Conservation (phyloP, 768 basidiomycete species). For the Podaxis mareebaensis region DNA sequence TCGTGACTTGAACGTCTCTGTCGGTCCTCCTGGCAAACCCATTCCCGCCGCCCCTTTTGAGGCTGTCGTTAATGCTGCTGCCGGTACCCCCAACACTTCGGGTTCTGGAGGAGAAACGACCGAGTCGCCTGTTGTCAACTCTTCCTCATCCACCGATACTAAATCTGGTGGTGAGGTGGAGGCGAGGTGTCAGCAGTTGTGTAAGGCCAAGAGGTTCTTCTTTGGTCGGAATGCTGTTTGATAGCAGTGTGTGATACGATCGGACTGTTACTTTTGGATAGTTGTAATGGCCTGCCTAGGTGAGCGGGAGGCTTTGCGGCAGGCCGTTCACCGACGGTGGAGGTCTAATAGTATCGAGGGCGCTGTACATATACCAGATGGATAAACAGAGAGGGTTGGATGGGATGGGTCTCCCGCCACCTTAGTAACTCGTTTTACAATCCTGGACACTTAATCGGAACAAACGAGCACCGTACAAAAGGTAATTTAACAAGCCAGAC, state of each 20-base stretch:
- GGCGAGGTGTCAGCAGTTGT: slow-evolving; percentile 8
- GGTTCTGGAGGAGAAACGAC: neutral
- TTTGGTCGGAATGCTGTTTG: neutral
- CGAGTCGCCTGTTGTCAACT: neutral
- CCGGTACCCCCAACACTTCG: neutral
- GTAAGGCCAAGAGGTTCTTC: slow-evolving; percentile 12
- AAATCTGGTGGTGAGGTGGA: neutral
- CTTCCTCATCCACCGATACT: neutral
- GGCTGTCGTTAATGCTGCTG: slow-evolving; percentile 17
- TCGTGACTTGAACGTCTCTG: slow-evolving; percentile 40
- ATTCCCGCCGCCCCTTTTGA: slow-evolving; percentile 26
- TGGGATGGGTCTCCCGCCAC: too few species aligned
- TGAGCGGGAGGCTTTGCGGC: too few species aligned
- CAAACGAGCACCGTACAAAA: too few species aligned
- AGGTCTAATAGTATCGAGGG: too few species aligned
- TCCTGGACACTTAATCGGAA: too few species aligned
- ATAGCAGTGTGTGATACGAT: neutral
- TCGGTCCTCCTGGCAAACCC: slow-evolving; percentile 27
- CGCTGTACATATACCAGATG: too few species aligned
- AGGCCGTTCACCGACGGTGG: too few species aligned
- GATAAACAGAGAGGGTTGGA: too few species aligned
- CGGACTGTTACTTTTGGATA: neutral
- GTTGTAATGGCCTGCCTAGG: neutral
- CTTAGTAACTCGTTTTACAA: too few species aligned
- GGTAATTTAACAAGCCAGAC: too few species aligned